Base-by-base conservation (phyloP, 306 rosid genomes). In the Pueraria montana region DNA sequence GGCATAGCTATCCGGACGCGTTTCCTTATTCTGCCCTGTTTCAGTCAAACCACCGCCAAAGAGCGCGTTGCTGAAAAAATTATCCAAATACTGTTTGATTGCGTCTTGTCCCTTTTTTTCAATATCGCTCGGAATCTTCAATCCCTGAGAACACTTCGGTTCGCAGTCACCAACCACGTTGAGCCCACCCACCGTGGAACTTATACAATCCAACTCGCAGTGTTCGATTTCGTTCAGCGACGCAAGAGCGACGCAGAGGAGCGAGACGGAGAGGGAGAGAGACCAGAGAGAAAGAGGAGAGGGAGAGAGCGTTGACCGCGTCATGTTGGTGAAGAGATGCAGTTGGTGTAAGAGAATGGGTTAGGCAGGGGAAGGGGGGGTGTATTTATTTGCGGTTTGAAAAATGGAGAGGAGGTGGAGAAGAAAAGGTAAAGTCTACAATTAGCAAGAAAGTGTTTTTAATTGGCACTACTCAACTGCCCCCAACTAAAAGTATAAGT, bases 21-120 rank as follows among this genome's bases (percentile, higher is more conserved):
- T 5, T 66, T n/a, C 27, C 26, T 0, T 24, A 3, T n/a, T 66
- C 4, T 38, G 73, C n/a, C 5, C 52, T 5, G 52, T 38, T 40
- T 38, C 4, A 11, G 17, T 40, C 11, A 18, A 67, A 40, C 18
- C 52, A 2, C 0, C 5, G 9, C 32, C 52, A 3, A 67, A 10
- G 3, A 67, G 32, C 1, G 52, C 4, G n/a, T 20, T 67, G 16
- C 73, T 40, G 52, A 67, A 18, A 0, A 67, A 0, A 2, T 0
- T 40, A 40, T 67, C 73, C 73, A 67, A 67, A 67, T 67, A 67
- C 1, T 40, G 3, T 40, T 40, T 67, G 32, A 67, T 40, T 2
- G 52, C 30, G 8, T 67, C 52, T 67, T 42, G 18, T 5, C 73
- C 73, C 21, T 67, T 5, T 2, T 67, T 42, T 5, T 40, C 32